Percentiles rank a stretch among this genome's conserved stretches.
Conservation (phyloP, 2,329 filamentous ascomycete genomes). For the Coccinonectria pachysandricola region DNA sequence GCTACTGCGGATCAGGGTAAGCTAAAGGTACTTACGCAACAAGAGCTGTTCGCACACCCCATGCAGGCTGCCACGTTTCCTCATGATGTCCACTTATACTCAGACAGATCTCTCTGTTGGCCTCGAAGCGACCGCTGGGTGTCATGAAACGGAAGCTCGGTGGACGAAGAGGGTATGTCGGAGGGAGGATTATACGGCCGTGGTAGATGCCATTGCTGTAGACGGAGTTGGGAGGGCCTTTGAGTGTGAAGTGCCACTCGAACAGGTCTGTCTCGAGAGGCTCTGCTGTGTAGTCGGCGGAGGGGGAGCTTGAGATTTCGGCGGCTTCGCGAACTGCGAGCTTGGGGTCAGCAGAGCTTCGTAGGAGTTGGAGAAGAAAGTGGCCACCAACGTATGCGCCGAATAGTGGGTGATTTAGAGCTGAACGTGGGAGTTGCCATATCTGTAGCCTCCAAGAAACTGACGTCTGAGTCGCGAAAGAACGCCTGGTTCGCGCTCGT, state of each 20-base stretch:
- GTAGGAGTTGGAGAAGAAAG: constrained; percentile 2
- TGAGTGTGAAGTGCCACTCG: constrained; percentile 98
- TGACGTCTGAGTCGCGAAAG: too few species aligned
- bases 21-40: constrained; percentile 46
- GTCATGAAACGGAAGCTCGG: constrained; percentile 95
- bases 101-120: constrained; percentile 93
- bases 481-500: too few species aligned
- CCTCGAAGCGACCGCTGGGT: constrained; percentile 84
- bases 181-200: constrained; percentile 83
- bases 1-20: too few species aligned
- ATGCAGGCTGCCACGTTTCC: constrained; percentile 97
- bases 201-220: constrained; percentile 85
- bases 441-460: constrained; percentile 31
- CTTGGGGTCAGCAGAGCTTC: constrained; percentile 2
- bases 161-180: constrained; percentile 82
- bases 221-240: constrained; percentile 70
- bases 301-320: constrained; percentile 71
- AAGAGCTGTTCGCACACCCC: constrained; percentile 87
- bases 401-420: constrained; percentile 73
- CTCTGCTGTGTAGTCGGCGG: constrained; percentile 72
- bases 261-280: constrained; percentile 87
- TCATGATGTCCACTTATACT: constrained; percentile 92
- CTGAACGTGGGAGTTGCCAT: constrained; percentile 43
- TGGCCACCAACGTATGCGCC: constrained; percentile 61
- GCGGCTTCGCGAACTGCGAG: constrained; percentile 72